Evolutionary conservation across 768 basidiomycete species (phyloP), one percentile per base, ranked within the genome.

Genomic region (Termitomyces bulborhizus): DNA sequence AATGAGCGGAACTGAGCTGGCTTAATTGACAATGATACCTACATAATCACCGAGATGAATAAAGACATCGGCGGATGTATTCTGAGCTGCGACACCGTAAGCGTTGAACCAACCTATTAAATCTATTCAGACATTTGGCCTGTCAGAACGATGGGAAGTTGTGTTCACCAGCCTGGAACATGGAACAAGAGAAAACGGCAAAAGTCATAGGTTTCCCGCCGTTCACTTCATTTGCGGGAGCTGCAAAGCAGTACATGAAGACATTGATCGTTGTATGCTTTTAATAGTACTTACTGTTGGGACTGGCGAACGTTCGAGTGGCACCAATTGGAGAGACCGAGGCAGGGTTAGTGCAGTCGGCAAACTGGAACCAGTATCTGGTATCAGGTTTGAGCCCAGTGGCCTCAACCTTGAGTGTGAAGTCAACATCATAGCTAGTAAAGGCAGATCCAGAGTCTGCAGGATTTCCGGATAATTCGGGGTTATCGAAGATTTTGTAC

Each of bases 371-470:
- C 63, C 75, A 82, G 60, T 83, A 85, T 49, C 73, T 71, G 1
- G 77, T 79, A 59, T 82, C 81, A 0, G 82, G 71, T 39, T 70
- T 57, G 43, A 85, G 63, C 4, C 72, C 71, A 1, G 68, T 73
- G 1, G 82, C 81, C 59, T 84, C 83, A n/a, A 84, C 77, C 64
- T 84, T 84, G 59, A 82, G 72, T 0, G 82, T 83, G 63, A 73
- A 83, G 62, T 83, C 81, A 36, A 84, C 78, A 56, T 85, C 83
- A 50, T 78, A 77, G 55, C 71, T 75, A 0, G 82, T 82, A 66
- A 81, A 82, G 0, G 77, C 81, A 56, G 80, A 69, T 12, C 76
- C 80, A 8, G 73, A 69, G 56, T 77, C 70, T 37, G 11, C 52
- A 16, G 71, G 63, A 15, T 61, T 59, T 2, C 73, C 73, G 11